phyloP scores from a whole-genome alignment of 2,329 filamentous ascomycete genomes.

The Ceratocystis colombiana region DNA sequence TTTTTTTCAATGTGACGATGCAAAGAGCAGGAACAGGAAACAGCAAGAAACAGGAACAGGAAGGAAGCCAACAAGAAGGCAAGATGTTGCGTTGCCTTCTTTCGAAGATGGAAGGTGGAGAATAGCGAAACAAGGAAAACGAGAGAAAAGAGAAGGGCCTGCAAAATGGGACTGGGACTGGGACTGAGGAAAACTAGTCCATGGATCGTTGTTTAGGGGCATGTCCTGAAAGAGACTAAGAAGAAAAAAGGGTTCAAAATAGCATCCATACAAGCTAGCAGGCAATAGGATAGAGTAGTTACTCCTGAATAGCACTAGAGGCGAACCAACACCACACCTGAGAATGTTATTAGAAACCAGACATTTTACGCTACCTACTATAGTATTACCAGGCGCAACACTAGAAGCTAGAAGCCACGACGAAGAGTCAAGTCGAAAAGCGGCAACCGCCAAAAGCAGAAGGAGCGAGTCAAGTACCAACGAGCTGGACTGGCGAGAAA shows the following conservation, averaged over 20 bases:
- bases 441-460: too few species aligned
- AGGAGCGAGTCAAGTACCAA: too few species aligned
- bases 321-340: too few species aligned
- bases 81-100: background rate
- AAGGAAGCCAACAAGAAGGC: background rate
- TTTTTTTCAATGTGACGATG: background rate
- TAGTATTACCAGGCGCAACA: background rate
- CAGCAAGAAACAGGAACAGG: background rate
- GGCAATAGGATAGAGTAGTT: background rate
- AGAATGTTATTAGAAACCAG: too few species aligned
- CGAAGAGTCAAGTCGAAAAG: background rate
- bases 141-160: background rate
- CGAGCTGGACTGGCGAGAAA: background rate
- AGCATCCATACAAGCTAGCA: background rate
- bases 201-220: constrained; percentile 1
- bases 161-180: background rate
- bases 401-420: constrained; percentile 1
- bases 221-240: background rate
- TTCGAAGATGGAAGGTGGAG: constrained; percentile 8
- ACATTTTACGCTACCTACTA: background rate
- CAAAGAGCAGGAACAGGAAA: too few species aligned
- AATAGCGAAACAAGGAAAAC: background rate
- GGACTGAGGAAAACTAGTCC: background rate
- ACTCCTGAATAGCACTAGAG: background rate
- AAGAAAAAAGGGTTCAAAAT: background rate